Conservation (phyloP, 352 stramenopile genomes). For the Globisporangium takayamanum region DNA sequence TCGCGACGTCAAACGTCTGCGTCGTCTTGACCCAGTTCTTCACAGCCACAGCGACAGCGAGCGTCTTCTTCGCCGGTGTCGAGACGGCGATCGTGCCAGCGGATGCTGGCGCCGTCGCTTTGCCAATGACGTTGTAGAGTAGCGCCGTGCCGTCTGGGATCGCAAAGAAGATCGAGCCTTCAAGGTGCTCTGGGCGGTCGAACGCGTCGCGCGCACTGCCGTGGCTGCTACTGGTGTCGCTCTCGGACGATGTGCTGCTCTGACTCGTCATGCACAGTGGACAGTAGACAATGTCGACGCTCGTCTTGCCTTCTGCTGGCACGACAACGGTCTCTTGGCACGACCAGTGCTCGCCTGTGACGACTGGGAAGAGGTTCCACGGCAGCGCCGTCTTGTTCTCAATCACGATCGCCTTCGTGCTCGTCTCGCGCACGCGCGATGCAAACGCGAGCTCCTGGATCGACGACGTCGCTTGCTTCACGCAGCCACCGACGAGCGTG, state of each 20-base stretch:
- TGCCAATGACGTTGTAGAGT: constrained; percentile 83
- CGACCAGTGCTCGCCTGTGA: constrained; percentile 85
- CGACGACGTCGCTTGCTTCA: constrained; percentile 83
- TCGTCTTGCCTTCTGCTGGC: constrained; percentile 53
- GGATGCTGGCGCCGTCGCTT: constrained; percentile 45
- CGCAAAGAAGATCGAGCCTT: constrained; percentile 86
- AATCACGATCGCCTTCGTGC: constrained; percentile 54
- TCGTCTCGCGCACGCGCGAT: constrained; percentile 67
- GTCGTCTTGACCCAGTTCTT: constrained; percentile 86
- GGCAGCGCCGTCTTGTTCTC: constrained; percentile 74
- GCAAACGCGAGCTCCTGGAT: constrained; percentile 86
- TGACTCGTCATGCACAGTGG: constrained; percentile 82
- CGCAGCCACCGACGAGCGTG: constrained; percentile 77
- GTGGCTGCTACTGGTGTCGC: no score
- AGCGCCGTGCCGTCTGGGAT: constrained; percentile 87
- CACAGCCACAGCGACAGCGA: constrained; percentile 61
- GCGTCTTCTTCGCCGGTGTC: constrained; percentile 74
- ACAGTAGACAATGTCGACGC: constrained; percentile 66
- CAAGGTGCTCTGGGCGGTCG: constrained; percentile 41
- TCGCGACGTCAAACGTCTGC: constrained; percentile 76
- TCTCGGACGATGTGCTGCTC: background rate
- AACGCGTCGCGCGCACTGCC: no score
- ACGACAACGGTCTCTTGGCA: constrained; percentile 81
- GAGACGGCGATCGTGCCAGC: constrained; percentile 34
- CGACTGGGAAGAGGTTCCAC: constrained; percentile 85